These are phyloP conservation scores for Rossbeevera mucosa DNA, from an alignment of 768 basidiomycete genomes.

Conservation along the genomic window DNA sequence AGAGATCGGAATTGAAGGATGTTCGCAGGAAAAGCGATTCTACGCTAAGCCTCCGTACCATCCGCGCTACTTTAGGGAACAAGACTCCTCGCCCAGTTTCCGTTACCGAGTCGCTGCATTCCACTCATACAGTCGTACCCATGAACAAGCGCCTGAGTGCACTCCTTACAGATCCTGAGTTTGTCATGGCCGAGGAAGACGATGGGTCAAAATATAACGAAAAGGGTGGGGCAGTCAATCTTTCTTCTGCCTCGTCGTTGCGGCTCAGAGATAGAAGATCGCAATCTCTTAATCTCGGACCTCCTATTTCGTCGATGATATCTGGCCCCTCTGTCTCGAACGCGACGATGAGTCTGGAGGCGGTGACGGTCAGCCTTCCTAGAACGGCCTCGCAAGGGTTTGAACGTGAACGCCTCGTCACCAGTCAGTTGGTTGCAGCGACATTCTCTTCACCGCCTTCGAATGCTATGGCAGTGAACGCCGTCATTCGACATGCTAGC, in stretches of 20 bases:
- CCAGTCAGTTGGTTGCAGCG: slow-evolving; percentile 38
- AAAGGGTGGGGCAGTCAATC: slow-evolving; percentile 16
- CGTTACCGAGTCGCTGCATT: slow-evolving; percentile 72
- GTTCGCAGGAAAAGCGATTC: slow-evolving; percentile 79
- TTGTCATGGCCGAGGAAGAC: slow-evolving; percentile 61
- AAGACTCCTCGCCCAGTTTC: slow-evolving; percentile 70
- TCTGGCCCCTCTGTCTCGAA: slow-evolving; percentile 22
- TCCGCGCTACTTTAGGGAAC: slow-evolving; percentile 49
- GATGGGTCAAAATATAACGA: slow-evolving; percentile 27
- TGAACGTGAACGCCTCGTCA: slow-evolving; percentile 41
- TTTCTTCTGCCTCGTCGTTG: slow-evolving; percentile 39
- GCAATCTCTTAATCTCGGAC: slow-evolving; percentile 54
- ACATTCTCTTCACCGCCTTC: slow-evolving; percentile 34
- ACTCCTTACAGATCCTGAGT: slow-evolving; percentile 63
- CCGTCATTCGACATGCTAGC: slow-evolving; percentile 23
- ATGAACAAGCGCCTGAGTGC: slow-evolving; percentile 63
- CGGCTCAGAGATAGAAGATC: slow-evolving; percentile 56
- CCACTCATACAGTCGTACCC: slow-evolving; percentile 67
- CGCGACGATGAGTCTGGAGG: slow-evolving; percentile 30
- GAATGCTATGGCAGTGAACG: slow-evolving; percentile 20
- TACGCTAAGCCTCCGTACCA: slow-evolving; percentile 72
- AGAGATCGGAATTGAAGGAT: slow-evolving; percentile 52
- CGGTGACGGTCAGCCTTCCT: slow-evolving; percentile 26
- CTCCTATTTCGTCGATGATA: slow-evolving; percentile 29
- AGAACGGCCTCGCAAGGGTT: slow-evolving; percentile 25